A percentile compares a stretch with the other conserved stretches of the same genome.
These are phyloP conservation scores for Camelina laxa DNA, from an alignment of 345 rosid genomes.

Conservation along the genomic window DNA sequence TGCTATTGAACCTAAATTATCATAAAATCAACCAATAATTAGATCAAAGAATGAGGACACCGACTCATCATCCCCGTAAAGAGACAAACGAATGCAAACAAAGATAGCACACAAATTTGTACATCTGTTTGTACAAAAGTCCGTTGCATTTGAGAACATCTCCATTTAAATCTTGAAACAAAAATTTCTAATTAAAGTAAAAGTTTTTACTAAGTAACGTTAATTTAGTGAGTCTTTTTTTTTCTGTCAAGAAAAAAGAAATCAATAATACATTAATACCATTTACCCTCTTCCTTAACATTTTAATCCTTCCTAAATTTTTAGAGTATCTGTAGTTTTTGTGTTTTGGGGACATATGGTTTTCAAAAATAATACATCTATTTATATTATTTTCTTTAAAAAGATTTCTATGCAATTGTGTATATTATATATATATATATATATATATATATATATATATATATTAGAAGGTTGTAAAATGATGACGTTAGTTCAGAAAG, in stretches of 20 bases:
- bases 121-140: conserved; percentile 20
- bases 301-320: too few species aligned
- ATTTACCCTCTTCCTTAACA: too few species aligned
- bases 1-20: not conserved
- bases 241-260: too few species aligned
- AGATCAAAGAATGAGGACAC: conserved; percentile 32
- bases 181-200: not conserved
- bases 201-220: not conserved
- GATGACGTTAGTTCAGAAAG: conserved; percentile 28
- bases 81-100: conserved; percentile 43
- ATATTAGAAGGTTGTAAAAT: conserved; percentile 5
- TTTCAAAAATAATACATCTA: too few species aligned
- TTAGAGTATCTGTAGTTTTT: too few species aligned
- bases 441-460: not conserved
- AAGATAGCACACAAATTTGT: conserved; percentile 43
- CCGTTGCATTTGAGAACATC: conserved; percentile 28
- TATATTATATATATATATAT: too few species aligned
- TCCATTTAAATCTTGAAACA: not conserved
- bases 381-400: too few species aligned
- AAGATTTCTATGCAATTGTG: too few species aligned
- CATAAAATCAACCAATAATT: conserved; percentile 9
- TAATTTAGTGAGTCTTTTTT: not conserved
- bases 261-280: too few species aligned
- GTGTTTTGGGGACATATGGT: too few species aligned
- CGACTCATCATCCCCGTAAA: conserved; percentile 32